Evolutionary conservation across 768 basidiomycete genomes (phyloP), one percentile per base, ranked within the genome.

Genomic region (Piloderma croceum): DNA sequence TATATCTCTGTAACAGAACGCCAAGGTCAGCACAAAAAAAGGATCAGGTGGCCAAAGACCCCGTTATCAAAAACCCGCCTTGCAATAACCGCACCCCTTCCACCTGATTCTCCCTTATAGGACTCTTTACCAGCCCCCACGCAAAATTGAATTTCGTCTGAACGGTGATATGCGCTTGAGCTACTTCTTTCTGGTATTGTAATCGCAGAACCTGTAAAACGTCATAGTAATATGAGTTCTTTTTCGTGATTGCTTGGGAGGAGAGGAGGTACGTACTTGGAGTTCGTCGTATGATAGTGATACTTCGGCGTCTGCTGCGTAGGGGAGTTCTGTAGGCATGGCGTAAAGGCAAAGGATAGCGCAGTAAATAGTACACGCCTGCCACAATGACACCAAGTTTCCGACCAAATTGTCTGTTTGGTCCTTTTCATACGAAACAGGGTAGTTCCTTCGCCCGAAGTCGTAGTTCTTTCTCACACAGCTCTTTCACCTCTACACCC

Each of bases 131-230:
- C 23, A 94, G 71, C 3, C 94, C 94, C 94, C 94, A 96, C 29
- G 90, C 79, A 62, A 85, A 93, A 68, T 98, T 98, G 71, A 99
- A 99, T 60, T 90, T 93, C 29, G 92, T 94, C 66, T 99, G 96
- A 6, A 83, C 76, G 7, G 90, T 90, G 43, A 96, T 76, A 61
- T 94, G 91, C 36, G 79, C 74, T 48, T 90, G 83, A 1, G 76
- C 69, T 15, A 79, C 68, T 60, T 99, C 94, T 61, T 82, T 90
- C 71, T 90, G 77, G 64, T 94, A 93, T 57, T 98, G 93, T 42
- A 74, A 53, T 43, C 82, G 70, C 31, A 97, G 69, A 44, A 31
- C 24, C 20, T 31, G n/a, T n/a, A n/a, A n/a, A n/a, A n/a, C n/a
- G n/a, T n/a, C n/a, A 35, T 24, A n/a, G 38, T 9, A 34, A 20